Evolutionary conservation across 2,329 filamentous ascomycete genomes (phyloP), one percentile per base, ranked within the genome.

Genomic region (Fusarium haematococcum): DNA sequence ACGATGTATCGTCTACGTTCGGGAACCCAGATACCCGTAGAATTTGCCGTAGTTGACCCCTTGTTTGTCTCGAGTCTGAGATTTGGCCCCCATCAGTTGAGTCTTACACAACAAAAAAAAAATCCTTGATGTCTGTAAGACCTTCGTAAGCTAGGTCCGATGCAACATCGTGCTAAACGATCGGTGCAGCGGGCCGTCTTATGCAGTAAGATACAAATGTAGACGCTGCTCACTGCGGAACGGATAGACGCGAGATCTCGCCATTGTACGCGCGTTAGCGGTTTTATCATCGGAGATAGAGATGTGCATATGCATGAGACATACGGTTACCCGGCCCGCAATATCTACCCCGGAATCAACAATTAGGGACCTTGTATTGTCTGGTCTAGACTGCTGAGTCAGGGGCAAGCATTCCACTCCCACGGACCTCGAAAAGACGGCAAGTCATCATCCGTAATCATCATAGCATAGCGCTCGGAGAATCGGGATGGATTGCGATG

Each of bases 401-500:
- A 30, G 43, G 43, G 43, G 48, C 25, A 52, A 18, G 48, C 48
- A 52, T 52, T 30, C 2, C 13, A 52, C 18, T 52, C 48, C 48
- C 32, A 30, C 48, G 52, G 13, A 16, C 13, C 18, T 35, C 20
- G 52, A 35, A 18, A 37, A 16, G 4, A 35, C 9, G 13, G 52
- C 20, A 57, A 23, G 27, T 37, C 16, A 27, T 52, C 18, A 18
- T n/a, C 48, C 30, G 25, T n/a, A n/a, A 30, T 52, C 27, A 52
- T 23, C 18, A n/a, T 30, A 9, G 4, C 10, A 52, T 9, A 30
- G 39, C 45, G 20, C 10, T n/a, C 61, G 66, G 61, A 35, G 63
- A 62, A 48, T 20, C 50, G 63, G 67, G 57, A 69, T 61, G 37
- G 45, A 65, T 60, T 20, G 61, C 56, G 23, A 62, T 58, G 67